Evolutionary conservation across 352 stramenopile genomes (phyloP).

Genomic region (Labyrinthula sp.): DNA sequence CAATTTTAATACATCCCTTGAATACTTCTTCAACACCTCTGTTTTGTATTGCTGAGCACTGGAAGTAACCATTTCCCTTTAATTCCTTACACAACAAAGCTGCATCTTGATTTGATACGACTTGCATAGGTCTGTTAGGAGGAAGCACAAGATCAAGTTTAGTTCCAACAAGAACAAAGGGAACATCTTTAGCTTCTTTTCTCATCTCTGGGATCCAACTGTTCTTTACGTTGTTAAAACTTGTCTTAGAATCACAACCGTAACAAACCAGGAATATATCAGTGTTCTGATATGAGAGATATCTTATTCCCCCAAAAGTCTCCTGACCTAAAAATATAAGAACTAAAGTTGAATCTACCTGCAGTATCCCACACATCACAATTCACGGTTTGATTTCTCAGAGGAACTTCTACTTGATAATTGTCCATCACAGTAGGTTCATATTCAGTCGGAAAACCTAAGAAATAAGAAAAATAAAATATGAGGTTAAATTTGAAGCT

Average conservation of each 20-base stretch:
- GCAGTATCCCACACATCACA: slow-evolving; percentile 81
- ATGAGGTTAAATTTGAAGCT: no score
- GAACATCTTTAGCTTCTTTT: slow-evolving; percentile 1
- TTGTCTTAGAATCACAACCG: slow-evolving; percentile 43
- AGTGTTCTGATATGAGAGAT: slow-evolving; percentile 79
- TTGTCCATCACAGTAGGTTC: slow-evolving; percentile 58
- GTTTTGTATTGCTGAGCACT: no score
- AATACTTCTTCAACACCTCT: no score
- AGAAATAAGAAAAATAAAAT: no score
- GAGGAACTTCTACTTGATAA: no score
- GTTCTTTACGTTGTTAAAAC: slow-evolving; percentile 5
- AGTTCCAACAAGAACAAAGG: slow-evolving; percentile 20
- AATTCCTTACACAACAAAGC: no score
- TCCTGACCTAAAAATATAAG: no score
- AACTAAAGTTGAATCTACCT: no score
- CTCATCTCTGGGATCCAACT: slow-evolving; percentile 10
- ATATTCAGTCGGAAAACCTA: slow-evolving; percentile 77
- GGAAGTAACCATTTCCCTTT: no score
- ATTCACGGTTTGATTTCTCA: slow-evolving; percentile 73
- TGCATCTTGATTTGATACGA: no score
- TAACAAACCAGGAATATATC: slow-evolving; percentile 88
- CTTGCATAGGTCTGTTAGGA: no score
- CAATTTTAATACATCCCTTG: no score
- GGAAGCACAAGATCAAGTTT: slow-evolving; percentile 21
- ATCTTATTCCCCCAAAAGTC: slow-evolving; percentile 53